These are phyloP conservation scores for Ganoderma sp. DNA, from an alignment of 1,284 basidiomycete genomes.

Conservation along the genomic window DNA sequence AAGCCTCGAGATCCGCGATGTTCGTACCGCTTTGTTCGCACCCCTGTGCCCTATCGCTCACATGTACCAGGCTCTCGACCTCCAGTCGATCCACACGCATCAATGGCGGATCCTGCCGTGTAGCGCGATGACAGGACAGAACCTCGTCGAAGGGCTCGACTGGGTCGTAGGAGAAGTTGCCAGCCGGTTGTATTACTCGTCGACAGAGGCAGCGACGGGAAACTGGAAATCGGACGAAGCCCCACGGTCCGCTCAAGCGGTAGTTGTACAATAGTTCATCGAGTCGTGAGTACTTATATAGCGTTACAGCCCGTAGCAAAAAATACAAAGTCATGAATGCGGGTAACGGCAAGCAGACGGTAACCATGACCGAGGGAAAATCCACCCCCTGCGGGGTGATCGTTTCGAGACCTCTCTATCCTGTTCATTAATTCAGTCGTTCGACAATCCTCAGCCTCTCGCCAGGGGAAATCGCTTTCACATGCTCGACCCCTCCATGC, in stretches of 20 bases:
- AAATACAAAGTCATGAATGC: background rate
- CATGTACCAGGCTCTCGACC: slow-evolving; percentile 68
- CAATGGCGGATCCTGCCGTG: slow-evolving; percentile 92
- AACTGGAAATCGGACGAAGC: slow-evolving; percentile 18
- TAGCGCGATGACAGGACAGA: slow-evolving; percentile 89
- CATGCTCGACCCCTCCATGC: slow-evolving; percentile 69
- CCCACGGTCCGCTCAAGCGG: background rate
- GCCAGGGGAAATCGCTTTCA: slow-evolving; percentile 25
- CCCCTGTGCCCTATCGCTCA: slow-evolving; percentile 6
- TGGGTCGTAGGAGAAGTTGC: slow-evolving; percentile 96
- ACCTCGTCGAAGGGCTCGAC: slow-evolving; percentile 85
- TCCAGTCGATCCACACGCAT: slow-evolving; percentile 82
- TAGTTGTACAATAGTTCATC: slow-evolving; percentile 13
- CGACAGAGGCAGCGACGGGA: slow-evolving; percentile 23
- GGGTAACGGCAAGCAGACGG: slow-evolving; percentile 1
- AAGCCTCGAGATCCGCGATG: slow-evolving; percentile 82
- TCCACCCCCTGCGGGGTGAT: background rate
- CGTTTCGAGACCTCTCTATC: background rate
- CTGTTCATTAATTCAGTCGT: slow-evolving; percentile 6
- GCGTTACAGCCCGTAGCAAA: slow-evolving; percentile 1
- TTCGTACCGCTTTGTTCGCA: slow-evolving; percentile 46
- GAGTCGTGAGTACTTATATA: background rate
- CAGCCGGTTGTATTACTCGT: slow-evolving; percentile 71
- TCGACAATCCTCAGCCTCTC: slow-evolving; percentile 29
- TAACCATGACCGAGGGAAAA: slow-evolving; percentile 4